Conservation (phyloP, 768 basidiomycete genomes). For the Rhizopogon rudus region DNA sequence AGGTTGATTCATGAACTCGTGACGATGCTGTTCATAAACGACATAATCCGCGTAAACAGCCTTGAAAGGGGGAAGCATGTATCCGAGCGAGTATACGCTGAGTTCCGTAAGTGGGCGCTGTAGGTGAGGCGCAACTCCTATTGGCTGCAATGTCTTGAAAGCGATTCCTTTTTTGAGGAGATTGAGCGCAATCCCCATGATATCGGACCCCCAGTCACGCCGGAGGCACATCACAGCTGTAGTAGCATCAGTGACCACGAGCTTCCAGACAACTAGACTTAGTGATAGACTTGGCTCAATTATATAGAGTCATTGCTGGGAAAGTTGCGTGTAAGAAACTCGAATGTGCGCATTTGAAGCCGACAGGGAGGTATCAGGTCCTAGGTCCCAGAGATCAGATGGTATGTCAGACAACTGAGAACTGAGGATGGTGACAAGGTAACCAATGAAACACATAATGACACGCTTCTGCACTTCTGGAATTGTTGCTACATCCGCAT, state of each 20-base stretch:
- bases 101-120: background rate
- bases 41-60: background rate
- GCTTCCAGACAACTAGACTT: background rate
- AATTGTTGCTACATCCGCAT: too few relatives aligned
- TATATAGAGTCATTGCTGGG: background rate
- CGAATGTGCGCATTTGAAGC: background rate
- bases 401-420: background rate
- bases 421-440: background rate
- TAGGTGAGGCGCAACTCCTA: background rate
- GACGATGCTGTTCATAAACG: background rate
- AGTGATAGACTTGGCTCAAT: background rate
- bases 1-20: background rate
- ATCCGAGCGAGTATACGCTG: background rate
- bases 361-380: background rate
- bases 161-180: background rate
- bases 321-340: background rate
- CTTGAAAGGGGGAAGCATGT: background rate
- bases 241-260: background rate
- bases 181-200: background rate
- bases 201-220: background rate
- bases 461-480: too few relatives aligned
- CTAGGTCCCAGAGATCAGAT: background rate
- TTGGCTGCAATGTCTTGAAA: background rate
- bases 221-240: slow-evolving; percentile 1
- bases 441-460: background rate